phyloP scores from a whole-genome alignment of 768 basidiomycete species.

The Baorangia bicolor region DNA sequence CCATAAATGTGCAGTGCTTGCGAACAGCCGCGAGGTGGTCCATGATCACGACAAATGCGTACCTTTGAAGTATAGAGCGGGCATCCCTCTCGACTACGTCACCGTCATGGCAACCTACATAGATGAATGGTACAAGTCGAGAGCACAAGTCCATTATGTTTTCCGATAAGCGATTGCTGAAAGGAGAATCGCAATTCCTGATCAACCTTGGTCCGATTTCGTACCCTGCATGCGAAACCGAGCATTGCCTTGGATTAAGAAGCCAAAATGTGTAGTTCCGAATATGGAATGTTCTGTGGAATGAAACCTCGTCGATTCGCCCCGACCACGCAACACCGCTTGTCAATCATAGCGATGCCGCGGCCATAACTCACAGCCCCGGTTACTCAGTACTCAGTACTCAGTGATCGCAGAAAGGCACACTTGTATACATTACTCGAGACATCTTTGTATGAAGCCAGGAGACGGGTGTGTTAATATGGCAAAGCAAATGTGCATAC shows the following conservation, averaged over 20 bases:
- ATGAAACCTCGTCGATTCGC: conserved; percentile 15
- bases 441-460: conserved; percentile 8
- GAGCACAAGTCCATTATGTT: conserved; percentile 3
- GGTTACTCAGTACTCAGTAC: too few relatives aligned
- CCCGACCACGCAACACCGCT: conserved; percentile 7
- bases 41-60: conserved; percentile 34
- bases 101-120: conserved; percentile 25
- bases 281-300: conserved; percentile 30
- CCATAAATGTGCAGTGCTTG: conserved; percentile 32
- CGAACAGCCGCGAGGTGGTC: conserved; percentile 34
- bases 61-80: conserved; percentile 25
- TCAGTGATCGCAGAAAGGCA: conserved; percentile 11
- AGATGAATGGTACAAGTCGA: conserved; percentile 4
- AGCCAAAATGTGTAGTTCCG: conserved; percentile 13
- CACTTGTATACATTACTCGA: conserved; percentile 13
- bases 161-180: conserved; percentile 14
- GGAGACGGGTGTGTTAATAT: conserved; percentile 5
- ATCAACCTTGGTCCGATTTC: conserved; percentile 3
- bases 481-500: conserved; percentile 28
- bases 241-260: conserved; percentile 19
- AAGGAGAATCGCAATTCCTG: conserved; percentile 8
- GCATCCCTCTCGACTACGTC: conserved; percentile 25
- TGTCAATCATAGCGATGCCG: conserved; percentile 18
- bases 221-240: conserved; percentile 6
- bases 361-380: conserved; percentile 9